Evolutionary conservation across 2,329 filamentous ascomycete species (phyloP).

Genomic region (Aphanoascus verrucosus): DNA sequence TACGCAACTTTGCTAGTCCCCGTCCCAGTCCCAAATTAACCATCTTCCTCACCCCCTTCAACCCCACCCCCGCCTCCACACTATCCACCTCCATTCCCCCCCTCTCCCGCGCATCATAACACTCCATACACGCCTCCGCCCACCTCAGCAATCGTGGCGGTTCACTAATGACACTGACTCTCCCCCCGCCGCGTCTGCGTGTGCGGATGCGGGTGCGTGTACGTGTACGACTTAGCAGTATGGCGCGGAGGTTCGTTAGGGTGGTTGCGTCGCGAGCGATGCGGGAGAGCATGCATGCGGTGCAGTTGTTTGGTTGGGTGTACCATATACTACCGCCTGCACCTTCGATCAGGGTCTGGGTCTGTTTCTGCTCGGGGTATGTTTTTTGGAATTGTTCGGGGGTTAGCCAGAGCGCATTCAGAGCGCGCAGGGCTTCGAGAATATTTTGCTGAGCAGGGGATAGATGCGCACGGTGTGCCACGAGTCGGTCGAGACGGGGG

Average conservation of each 20-base stretch:
- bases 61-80: background rate
- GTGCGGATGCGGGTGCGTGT: too few species aligned
- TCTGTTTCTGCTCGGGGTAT: too few species aligned
- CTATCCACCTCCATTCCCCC: constrained; percentile 10
- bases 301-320: constrained; percentile 27
- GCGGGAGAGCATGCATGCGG: constrained; percentile 30
- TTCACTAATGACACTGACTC: too few species aligned
- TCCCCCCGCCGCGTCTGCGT: too few species aligned
- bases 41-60: constrained; percentile 6
- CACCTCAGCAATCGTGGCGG: constrained; percentile 23
- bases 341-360: too few species aligned
- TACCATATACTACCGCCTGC: too few species aligned
- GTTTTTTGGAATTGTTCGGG: constrained; percentile 12
- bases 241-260: constrained; percentile 24
- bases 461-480: constrained; percentile 13
- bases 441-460: constrained; percentile 16
- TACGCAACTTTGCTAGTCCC: too few species aligned
- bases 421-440: constrained; percentile 18
- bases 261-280: constrained; percentile 21
- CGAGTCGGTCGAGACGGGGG: constrained; percentile 16
- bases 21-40: background rate
- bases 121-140: constrained; percentile 23
- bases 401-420: constrained; percentile 28
- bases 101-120: background rate
- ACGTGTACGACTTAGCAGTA: constrained; percentile 24